These are phyloP conservation scores for Botrytis cinerea DNA, from an alignment of 2,329 filamentous ascomycete species.

Conservation along the genomic window DNA sequence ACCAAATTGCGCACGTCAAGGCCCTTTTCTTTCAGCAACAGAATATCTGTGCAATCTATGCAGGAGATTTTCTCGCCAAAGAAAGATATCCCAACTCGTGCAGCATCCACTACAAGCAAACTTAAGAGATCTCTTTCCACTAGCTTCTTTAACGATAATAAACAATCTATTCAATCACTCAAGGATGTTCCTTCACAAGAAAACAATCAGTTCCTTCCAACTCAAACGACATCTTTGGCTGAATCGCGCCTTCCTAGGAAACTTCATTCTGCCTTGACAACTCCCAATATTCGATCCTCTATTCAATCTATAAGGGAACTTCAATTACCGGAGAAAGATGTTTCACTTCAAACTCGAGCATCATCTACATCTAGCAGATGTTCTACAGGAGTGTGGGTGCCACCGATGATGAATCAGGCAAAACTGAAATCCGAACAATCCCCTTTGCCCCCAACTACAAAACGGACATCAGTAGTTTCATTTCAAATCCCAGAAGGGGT, in stretches of 20 bases:
- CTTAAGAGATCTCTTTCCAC: slow-evolving; percentile 10
- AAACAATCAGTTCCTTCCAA: neutral
- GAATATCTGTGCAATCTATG: slow-evolving; percentile 5
- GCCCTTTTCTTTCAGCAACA: neutral
- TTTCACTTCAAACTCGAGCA: neutral
- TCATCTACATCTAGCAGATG: slow-evolving; percentile 6
- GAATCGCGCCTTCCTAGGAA: neutral
- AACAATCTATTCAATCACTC: neutral
- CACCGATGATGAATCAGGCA: neutral
- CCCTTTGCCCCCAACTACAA: neutral
- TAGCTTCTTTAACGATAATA: neutral
- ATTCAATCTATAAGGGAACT: neutral
- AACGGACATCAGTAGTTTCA: slow-evolving; percentile 18
- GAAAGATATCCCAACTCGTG: neutral
- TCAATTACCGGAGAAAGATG: neutral
- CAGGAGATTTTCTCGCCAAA: neutral
- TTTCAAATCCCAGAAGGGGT: slow-evolving; percentile 7
- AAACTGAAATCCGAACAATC: neutral
- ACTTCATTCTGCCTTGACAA: neutral
- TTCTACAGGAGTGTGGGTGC: neutral
- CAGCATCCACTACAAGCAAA: slow-evolving; percentile 8
- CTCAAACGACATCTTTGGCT: neutral
- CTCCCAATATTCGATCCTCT: slow-evolving; percentile 7
- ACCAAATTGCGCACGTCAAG: neutral
- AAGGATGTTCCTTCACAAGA: neutral